Evolutionary conservation across 2,329 filamentous ascomycete genomes (phyloP), one percentile per base, ranked within the genome.

Genomic region (Zymoseptoria crescenta): DNA sequence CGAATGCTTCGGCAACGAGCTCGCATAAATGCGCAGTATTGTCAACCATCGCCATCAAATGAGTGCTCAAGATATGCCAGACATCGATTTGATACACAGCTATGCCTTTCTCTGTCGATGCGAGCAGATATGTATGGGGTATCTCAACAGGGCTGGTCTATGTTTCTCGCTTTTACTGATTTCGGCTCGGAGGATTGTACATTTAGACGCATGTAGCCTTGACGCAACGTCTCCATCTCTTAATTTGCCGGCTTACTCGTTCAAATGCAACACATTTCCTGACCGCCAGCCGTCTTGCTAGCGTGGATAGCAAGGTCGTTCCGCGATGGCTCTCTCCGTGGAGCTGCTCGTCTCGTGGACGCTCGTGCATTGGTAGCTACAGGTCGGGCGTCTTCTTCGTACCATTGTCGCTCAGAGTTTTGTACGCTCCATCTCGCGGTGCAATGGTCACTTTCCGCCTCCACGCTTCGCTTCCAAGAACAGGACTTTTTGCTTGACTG

Each of bases 401-500:
- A 16, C 10, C 1, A 16, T 41, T 10, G 35, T 41, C 9, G 13
- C 16, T 3, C 35, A 16, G 16, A n/a, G 13, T 2, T 6, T 41
- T 41, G 35, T 6, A 16, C 35, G 5, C 35, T 41, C 35, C 10
- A 41, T 9, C 6, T 16, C 8, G 35, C 35, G 35, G 35, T 13
- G 35, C 16, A 41, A 28, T 19, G 13, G 45, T 55, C 58, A 64
- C 55, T 62, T 64, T 76, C 82, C 81, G 74, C 87, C 87, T 73
- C 51, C 51, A 29, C 91, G 88, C 74, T 96, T 96, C 72, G 89
- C 86, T 74, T 99, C 94, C 59, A 97, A 83, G 77, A 99, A 99
- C 29, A 99, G 82, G 30, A 99, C 94, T 78, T 96, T 89, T 80
- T 93, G 91, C 75, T 91, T 89, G 57, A 99, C 94, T 95, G 68